Evolutionary conservation across 805 yeast species (phyloP), one percentile per base, ranked within the genome.

Genomic region (Barnettozyma siamensis): DNA sequence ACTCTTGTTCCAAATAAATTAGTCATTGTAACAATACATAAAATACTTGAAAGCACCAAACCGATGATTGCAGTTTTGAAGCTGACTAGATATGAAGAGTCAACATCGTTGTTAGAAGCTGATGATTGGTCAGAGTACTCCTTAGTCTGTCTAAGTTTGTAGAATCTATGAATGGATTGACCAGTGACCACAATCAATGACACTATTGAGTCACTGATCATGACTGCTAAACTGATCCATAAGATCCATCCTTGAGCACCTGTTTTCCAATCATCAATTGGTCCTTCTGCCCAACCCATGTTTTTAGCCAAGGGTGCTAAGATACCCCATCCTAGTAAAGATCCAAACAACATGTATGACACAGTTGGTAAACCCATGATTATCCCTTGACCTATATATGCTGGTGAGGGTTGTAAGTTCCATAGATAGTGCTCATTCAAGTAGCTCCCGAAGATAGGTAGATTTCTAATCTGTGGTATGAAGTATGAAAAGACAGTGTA

Each of bases 181-280:
- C 60, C 47, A 1, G 79, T 69, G 6, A 83, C 78, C 3, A 83
- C 83, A 0, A 76, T 46, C 52, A 91, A 84, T 2, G 95, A 83
- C 4, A 89, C 86, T 4, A 87, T 67, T 8, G 96, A 84, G 58
- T 91, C 99, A 37, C 87, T 80, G 16, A 91, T 87, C 99, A 91
- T 91, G 37, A 89, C 88, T 19, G 96, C 81, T 50, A 91, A 71
- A 58, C 94, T 80, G 41, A 88, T 70, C 99, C 99, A 91, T 59
- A 91, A 69, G 41, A 93, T 87, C 99, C 99, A 91, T 7, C 98
- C 99, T 57, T 91, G 96, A 1, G 89, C 85, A 3, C 98, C 98
- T 20, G 76, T 72, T 53, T 85, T 81, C 97, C 97, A 93, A 63
- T 88, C 95, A 57, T 84, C 93, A 2, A 87, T 77, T 3, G 80